Percentiles rank a stretch among this genome's conserved stretches.
These are phyloP conservation scores for Nemania sp. DNA, from an alignment of 2,329 filamentous ascomycete species.

Conservation along the genomic window DNA sequence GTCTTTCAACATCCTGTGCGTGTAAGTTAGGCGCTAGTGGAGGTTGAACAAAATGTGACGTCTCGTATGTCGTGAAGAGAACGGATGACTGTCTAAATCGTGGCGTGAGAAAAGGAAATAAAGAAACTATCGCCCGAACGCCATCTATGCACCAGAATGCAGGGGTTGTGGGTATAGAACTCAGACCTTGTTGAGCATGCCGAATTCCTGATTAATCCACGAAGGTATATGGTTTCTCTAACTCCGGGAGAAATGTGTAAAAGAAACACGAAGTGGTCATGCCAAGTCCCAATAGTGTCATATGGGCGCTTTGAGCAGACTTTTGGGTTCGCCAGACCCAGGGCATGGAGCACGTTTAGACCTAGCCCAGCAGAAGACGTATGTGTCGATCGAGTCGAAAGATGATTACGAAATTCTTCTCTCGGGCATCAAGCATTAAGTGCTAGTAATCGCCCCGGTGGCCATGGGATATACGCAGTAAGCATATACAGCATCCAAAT, in stretches of 20 bases:
- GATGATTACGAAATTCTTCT: slow-evolving; percentile 8
- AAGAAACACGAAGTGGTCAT: slow-evolving; percentile 19
- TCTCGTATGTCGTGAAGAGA: slow-evolving; percentile 7
- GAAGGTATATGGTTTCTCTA: slow-evolving; percentile 36
- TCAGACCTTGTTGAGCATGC: slow-evolving; percentile 26
- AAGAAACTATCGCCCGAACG: slow-evolving; percentile 33
- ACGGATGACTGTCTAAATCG: not conserved
- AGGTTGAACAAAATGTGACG: not conserved
- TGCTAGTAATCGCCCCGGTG: slow-evolving; percentile 3
- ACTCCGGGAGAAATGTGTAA: slow-evolving; percentile 28
- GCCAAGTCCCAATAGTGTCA: not conserved
- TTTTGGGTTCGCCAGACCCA: slow-evolving; percentile 5
- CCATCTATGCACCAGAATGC: slow-evolving; percentile 40
- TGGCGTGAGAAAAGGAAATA: slow-evolving; percentile 18
- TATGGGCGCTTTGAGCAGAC: not conserved
- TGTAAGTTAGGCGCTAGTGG: not conserved
- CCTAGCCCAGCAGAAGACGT: not conserved
- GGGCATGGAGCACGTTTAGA: slow-evolving; percentile 1
- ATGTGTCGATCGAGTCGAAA: slow-evolving; percentile 10
- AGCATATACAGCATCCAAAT: not conserved
- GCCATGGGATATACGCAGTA: slow-evolving; percentile 12
- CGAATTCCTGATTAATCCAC: slow-evolving; percentile 31
- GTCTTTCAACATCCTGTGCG: not conserved
- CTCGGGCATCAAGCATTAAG: slow-evolving; percentile 13
- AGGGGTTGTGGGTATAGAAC: slow-evolving; percentile 35